Conservation (phyloP, 805 yeast genomes). For the Kazachstania taianensis region DNA sequence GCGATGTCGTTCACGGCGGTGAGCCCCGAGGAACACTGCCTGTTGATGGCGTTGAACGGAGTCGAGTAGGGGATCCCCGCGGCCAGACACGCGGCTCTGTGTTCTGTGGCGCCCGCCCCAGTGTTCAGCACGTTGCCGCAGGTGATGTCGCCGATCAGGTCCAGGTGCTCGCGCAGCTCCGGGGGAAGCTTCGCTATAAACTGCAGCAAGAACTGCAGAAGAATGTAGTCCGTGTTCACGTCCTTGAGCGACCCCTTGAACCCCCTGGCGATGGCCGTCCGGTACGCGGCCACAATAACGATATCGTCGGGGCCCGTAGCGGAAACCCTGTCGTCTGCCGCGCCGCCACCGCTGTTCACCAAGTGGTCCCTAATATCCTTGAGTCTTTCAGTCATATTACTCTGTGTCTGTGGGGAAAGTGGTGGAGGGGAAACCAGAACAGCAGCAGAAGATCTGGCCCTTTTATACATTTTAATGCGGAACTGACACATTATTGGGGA, state of each 20-base stretch:
- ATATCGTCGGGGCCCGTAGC: constrained; percentile 64
- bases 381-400: constrained; percentile 24
- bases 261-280: constrained; percentile 85
- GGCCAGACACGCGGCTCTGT: constrained; percentile 81
- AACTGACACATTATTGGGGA: background rate
- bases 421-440: background rate
- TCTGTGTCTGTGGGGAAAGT: background rate
- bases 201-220: constrained; percentile 53
- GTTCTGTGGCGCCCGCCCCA: constrained; percentile 93
- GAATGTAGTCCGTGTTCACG: constrained; percentile 68
- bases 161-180: constrained; percentile 37
- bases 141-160: constrained; percentile 69
- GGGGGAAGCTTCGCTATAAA: constrained; percentile 43
- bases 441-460: background rate
- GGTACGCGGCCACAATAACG: constrained; percentile 79
- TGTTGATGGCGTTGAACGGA: constrained; percentile 75
- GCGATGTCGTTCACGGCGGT: constrained; percentile 87
- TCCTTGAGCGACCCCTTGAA: constrained; percentile 82
- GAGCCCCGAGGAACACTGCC: constrained; percentile 92
- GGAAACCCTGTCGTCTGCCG: constrained; percentile 2
- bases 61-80: constrained; percentile 80
- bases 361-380: constrained; percentile 23
- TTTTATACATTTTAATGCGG: background rate
- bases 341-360: constrained; percentile 5
- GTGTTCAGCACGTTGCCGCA: constrained; percentile 87